phyloP scores from a whole-genome alignment of 768 basidiomycete species.

The Fomitopsis pulvina region DNA sequence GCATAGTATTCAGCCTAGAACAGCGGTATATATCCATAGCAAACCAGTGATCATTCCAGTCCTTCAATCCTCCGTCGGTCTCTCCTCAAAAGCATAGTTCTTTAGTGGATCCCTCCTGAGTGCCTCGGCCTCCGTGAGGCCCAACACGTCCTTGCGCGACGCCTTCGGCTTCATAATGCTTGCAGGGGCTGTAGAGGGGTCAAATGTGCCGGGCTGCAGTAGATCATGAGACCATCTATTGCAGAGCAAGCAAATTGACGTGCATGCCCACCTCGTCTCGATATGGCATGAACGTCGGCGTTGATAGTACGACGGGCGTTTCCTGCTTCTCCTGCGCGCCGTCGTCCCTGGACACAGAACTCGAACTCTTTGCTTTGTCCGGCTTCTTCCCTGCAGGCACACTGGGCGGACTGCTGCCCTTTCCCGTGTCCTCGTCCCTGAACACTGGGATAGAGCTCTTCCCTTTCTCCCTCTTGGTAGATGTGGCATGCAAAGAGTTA shows the following conservation, averaged over 20 bases:
- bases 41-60: neutral
- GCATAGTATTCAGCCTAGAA: no score
- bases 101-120: constrained; percentile 74
- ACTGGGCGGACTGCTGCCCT: neutral
- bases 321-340: constrained; percentile 1
- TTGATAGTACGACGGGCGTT: constrained; percentile 29
- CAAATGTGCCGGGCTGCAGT: constrained; percentile 21
- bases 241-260: neutral
- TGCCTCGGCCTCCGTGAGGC: constrained; percentile 68
- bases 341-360: constrained; percentile 17
- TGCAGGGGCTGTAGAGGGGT: constrained; percentile 35
- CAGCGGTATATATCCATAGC: no score
- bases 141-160: constrained; percentile 33
- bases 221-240: constrained; percentile 11
- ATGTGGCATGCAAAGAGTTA: neutral
- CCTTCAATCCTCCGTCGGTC: constrained; percentile 10
- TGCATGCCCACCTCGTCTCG: constrained; percentile 55
- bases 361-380: constrained; percentile 3
- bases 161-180: constrained; percentile 65
- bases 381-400: constrained; percentile 4
- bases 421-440: constrained; percentile 11
- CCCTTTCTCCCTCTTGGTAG: constrained; percentile 7
- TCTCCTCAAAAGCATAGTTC: constrained; percentile 45
- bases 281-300: constrained; percentile 64
- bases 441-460: constrained; percentile 13